Conservation (phyloP, 495 filamentous ascomycete species). For the Melanomma pulvis-pyrius region DNA sequence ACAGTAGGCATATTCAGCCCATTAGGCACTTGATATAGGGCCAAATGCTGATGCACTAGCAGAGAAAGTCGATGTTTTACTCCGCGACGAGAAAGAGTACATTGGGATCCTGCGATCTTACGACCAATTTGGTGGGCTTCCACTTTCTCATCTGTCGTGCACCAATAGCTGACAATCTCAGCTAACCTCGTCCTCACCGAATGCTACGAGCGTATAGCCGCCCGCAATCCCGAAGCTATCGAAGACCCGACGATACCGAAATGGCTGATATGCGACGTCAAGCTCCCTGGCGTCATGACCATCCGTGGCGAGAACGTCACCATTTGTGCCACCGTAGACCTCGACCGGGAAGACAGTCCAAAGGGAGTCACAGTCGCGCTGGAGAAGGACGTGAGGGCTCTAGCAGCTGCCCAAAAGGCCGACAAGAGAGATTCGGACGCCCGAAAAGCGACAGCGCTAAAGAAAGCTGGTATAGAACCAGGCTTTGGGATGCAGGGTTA, state of each 20-base stretch:
- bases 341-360: conserved; percentile 27
- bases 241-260: conserved; percentile 43
- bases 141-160: not conserved
- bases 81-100: conserved; percentile 91
- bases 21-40: not conserved
- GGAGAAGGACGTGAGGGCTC: conserved; percentile 15
- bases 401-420: conserved; percentile 13
- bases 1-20: conserved; percentile 66
- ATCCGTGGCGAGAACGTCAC: conserved; percentile 34
- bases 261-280: conserved; percentile 28
- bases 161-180: conserved; percentile 43
- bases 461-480: conserved; percentile 24
- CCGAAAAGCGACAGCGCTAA: conserved; percentile 14
- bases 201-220: conserved; percentile 83
- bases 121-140: conserved; percentile 86
- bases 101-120: conserved; percentile 92
- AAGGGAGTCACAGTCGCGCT: not conserved
- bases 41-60: conserved; percentile 3
- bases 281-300: conserved; percentile 18
- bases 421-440: conserved; percentile 12
- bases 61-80: conserved; percentile 91
- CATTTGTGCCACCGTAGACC: conserved; percentile 26
- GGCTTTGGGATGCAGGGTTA: conserved; percentile 22
- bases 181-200: conserved; percentile 94
- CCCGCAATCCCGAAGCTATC: conserved; percentile 73